Evolutionary conservation across 257 asterid genomes (phyloP).

Genomic region (Parsonsia alboflavescens): DNA sequence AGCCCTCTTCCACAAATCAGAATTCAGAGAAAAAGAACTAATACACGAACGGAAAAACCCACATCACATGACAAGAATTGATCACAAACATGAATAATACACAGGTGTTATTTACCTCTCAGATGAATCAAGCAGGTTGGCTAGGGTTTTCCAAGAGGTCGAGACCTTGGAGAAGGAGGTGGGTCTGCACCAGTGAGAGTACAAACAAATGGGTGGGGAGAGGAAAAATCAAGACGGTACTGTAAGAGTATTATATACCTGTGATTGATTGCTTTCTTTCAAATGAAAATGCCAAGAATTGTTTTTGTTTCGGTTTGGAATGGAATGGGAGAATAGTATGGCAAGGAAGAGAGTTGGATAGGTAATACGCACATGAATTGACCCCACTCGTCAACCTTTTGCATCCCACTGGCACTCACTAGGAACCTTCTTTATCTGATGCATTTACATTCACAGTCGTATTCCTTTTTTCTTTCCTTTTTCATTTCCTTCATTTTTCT

Average conservation of each 20-base stretch:
- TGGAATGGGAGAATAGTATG: not conserved
- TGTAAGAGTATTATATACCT: not conserved
- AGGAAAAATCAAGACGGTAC: not conserved
- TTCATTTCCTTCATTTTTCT: not conserved
- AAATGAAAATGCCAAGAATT: constrained; percentile 1
- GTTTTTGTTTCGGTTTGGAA: not conserved
- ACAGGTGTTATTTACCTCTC: not conserved
- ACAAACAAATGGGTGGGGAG: not conserved
- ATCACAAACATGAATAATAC: not conserved
- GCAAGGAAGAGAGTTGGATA: not conserved
- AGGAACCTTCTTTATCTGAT: not conserved
- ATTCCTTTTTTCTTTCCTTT: not conserved
- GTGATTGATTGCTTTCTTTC: constrained; percentile 11
- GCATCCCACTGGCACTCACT: constrained; percentile 7
- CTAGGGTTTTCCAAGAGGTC: constrained; percentile 16
- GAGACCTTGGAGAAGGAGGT: constrained; percentile 12
- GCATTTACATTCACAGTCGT: not conserved
- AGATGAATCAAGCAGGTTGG: constrained; percentile 7
- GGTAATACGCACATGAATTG: not conserved
- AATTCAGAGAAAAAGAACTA: not conserved
- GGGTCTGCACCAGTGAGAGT: not conserved
- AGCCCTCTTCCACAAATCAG: not conserved
- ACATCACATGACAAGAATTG: not conserved
- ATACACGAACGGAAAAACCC: not conserved
- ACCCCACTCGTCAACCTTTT: constrained; percentile 6